phyloP scores from a whole-genome alignment of 2,329 filamentous ascomycete species.

The Cladosporium sp. region DNA sequence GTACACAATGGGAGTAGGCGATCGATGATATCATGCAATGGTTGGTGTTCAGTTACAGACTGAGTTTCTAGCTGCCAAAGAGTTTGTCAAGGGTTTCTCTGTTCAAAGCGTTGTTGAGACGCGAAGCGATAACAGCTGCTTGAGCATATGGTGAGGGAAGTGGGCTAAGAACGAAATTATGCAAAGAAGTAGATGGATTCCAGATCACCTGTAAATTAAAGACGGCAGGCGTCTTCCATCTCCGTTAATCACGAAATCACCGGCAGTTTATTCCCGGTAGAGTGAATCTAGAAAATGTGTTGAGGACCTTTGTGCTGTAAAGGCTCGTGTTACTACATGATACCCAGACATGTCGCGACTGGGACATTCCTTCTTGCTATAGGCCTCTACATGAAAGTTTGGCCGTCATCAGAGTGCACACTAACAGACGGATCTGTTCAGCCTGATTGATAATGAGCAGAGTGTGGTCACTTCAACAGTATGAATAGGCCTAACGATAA shows the following conservation, averaged over 20 bases:
- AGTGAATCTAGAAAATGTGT: too few species aligned
- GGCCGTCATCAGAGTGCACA: too few species aligned
- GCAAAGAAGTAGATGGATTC: background rate
- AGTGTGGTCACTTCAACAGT: too few species aligned
- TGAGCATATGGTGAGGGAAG: background rate
- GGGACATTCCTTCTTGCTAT: background rate
- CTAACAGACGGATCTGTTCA: too few species aligned
- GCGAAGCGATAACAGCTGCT: background rate
- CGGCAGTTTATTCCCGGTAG: too few species aligned
- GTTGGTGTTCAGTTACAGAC: background rate
- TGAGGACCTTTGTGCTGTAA: background rate
- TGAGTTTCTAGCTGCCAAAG: background rate
- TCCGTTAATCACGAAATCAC: too few species aligned
- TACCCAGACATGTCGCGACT: too few species aligned
- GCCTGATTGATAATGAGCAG: too few species aligned
- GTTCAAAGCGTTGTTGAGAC: too few species aligned
- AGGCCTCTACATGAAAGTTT: too few species aligned
- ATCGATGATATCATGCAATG: background rate
- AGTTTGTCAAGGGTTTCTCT: background rate
- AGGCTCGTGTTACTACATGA: background rate
- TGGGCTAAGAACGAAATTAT: background rate
- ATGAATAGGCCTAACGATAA: too few species aligned
- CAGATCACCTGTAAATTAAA: background rate
- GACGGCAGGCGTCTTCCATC: background rate
- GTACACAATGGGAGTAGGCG: slow-evolving; percentile 45